phyloP scores from a whole-genome alignment of 768 basidiomycete species.

The Xanthoconium purpureum region DNA sequence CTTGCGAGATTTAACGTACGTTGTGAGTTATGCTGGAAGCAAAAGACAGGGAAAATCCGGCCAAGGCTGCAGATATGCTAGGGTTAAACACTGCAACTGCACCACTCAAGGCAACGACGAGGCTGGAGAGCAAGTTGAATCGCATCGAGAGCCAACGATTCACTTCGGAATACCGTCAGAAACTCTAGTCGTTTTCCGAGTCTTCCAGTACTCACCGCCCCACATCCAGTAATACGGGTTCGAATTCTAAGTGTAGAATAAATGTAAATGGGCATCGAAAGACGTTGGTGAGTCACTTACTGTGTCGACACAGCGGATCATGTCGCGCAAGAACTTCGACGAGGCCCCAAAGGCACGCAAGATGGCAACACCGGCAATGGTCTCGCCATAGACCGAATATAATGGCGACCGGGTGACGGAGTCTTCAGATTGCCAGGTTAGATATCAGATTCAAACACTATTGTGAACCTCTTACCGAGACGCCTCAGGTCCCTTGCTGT shows the following conservation, averaged over 20 bases:
- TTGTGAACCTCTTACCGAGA: slow-evolving; percentile 45
- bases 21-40: slow-evolving; percentile 73
- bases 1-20: slow-evolving; percentile 29
- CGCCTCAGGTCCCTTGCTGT: slow-evolving; percentile 85
- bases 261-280: slow-evolving; percentile 1
- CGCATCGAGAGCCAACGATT: slow-evolving; percentile 90
- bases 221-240: slow-evolving; percentile 91
- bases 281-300: slow-evolving; percentile 38
- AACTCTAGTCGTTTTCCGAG: background rate
- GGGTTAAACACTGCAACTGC: slow-evolving; percentile 65
- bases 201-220: slow-evolving; percentile 51
- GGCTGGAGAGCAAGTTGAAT: slow-evolving; percentile 77
- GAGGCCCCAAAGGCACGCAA: slow-evolving; percentile 86
- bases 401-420: slow-evolving; percentile 49
- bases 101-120: slow-evolving; percentile 70
- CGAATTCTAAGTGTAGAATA: slow-evolving; percentile 38
- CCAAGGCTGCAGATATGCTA: slow-evolving; percentile 72
- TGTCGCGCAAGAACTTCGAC: slow-evolving; percentile 81
- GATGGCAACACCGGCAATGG: slow-evolving; percentile 49
- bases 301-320: slow-evolving; percentile 79
- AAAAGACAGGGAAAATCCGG: slow-evolving; percentile 86
- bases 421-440: slow-evolving; percentile 26
- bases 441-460: background rate
- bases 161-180: slow-evolving; percentile 41
- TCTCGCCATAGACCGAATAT: slow-evolving; percentile 47